Evolutionary conservation across 345 rosid species (phyloP).

Genomic region (Leavenworthia alabamica): DNA sequence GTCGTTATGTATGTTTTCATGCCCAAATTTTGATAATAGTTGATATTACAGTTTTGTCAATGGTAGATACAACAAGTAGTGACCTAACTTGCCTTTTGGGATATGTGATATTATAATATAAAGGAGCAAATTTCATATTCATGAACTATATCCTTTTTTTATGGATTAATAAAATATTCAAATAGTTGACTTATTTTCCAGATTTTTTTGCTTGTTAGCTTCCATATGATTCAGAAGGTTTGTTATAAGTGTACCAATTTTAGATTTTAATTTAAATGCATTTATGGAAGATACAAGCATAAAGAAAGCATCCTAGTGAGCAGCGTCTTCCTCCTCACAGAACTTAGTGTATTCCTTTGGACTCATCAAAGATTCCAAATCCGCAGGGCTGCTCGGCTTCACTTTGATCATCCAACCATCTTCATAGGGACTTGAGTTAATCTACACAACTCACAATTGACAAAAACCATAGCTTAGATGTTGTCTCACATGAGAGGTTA

Average conservation of each 20-base stretch:
- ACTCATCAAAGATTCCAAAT: slow-evolving; percentile 60
- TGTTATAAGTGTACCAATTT: not conserved
- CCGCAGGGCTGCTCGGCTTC: slow-evolving; percentile 68
- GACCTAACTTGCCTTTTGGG: slow-evolving; percentile 18
- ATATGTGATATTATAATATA: not conserved
- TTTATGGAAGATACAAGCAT: not conserved
- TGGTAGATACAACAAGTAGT: slow-evolving; percentile 27
- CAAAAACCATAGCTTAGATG: not conserved
- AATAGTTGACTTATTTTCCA: not conserved
- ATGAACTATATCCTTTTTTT: not conserved
- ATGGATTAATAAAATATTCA: not conserved
- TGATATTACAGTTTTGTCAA: slow-evolving; percentile 22
- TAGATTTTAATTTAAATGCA: not conserved
- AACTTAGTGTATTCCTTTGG: slow-evolving; percentile 65
- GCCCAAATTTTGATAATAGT: not conserved
- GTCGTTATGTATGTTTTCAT: slow-evolving; percentile 27
- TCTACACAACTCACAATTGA: slow-evolving; percentile 34
- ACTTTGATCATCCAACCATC: slow-evolving; percentile 94
- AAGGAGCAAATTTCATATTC: not conserved
- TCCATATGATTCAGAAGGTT: not conserved
- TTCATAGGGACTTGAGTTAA: slow-evolving; percentile 80
- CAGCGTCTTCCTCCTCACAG: slow-evolving; percentile 81
- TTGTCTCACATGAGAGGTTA: not conserved
- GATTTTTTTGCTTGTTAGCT: not conserved
- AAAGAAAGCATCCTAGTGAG: slow-evolving; percentile 43